A percentile compares a stretch with the other conserved stretches of the same genome.
Evolutionary conservation across 352 stramenopile species (phyloP).

Genomic region (Phytophthora hibernalis): DNA sequence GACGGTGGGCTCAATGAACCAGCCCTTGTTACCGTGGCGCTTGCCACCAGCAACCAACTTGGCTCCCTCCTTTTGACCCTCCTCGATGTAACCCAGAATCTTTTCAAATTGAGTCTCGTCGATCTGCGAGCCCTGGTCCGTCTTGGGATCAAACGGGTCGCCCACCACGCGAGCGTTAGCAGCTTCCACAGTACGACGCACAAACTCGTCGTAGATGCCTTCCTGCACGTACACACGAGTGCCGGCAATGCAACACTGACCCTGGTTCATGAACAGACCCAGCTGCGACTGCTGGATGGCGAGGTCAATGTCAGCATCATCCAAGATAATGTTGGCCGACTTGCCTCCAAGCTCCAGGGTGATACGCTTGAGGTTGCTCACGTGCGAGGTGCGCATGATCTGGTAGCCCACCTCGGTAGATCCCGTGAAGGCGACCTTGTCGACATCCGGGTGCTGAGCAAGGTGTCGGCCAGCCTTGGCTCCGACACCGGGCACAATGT

Average conservation of each 20-base stretch:
- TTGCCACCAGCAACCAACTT: slow-evolving; percentile 77
- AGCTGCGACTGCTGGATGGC: slow-evolving; percentile 52
- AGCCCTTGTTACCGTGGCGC: slow-evolving; percentile 60
- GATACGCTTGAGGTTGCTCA: slow-evolving; percentile 74
- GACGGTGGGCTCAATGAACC: slow-evolving; percentile 94
- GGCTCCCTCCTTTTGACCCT: slow-evolving; percentile 82
- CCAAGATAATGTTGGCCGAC: slow-evolving; percentile 73
- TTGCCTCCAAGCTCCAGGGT: slow-evolving; percentile 83
- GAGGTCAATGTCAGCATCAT: slow-evolving; percentile 68
- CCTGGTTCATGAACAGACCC: slow-evolving; percentile 85
- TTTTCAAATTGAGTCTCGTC: slow-evolving; percentile 74
- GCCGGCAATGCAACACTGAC: slow-evolving; percentile 87
- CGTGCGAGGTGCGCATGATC: slow-evolving; percentile 60
- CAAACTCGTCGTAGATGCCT: slow-evolving; percentile 86
- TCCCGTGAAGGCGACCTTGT: slow-evolving; percentile 88
- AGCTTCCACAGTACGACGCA: slow-evolving; percentile 51
- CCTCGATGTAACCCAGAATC: slow-evolving; percentile 84
- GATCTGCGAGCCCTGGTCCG: slow-evolving; percentile 61
- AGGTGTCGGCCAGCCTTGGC: slow-evolving; percentile 45
- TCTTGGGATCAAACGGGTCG: slow-evolving; percentile 51
- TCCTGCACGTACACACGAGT: slow-evolving; percentile 88
- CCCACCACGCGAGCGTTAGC: slow-evolving; percentile 62
- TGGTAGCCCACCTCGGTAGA: slow-evolving; percentile 64
- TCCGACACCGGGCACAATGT: slow-evolving; percentile 73
- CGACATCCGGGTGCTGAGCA: slow-evolving; percentile 53